phyloP scores from a whole-genome alignment of 371 early-diverging fungal genomes.

The Thermomucor indicae-seudaticae region DNA sequence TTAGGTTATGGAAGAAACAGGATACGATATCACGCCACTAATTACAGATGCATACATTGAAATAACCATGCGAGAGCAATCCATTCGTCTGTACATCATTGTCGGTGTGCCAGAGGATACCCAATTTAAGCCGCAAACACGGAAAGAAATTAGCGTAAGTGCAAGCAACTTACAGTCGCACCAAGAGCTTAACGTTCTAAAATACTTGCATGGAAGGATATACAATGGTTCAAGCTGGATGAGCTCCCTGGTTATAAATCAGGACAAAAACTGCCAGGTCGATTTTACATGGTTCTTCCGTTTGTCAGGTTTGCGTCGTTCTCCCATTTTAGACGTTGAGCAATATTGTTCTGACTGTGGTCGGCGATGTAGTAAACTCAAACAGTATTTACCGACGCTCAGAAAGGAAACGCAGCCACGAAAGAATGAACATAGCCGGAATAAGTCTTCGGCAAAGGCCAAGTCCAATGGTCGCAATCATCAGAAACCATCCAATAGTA shows the following conservation, averaged over 20 bases:
- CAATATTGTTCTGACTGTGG: not conserved
- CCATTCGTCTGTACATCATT: conserved; percentile 89
- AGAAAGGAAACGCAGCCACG: conserved; percentile 19
- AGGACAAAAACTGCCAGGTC: conserved; percentile 19
- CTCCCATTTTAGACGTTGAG: not conserved
- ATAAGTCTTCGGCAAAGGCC: no score
- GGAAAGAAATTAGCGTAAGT: conserved; percentile 93
- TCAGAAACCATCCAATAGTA: no score
- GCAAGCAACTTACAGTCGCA: not conserved
- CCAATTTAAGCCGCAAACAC: conserved; percentile 81
- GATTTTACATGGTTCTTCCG: conserved; percentile 67
- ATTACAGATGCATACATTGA: conserved; percentile 77
- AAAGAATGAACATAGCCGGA: no score
- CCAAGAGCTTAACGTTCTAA: not conserved
- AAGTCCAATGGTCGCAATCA: no score
- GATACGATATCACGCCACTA: conserved; percentile 85
- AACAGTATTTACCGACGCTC: conserved; percentile 25
- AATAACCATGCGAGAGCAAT: conserved; percentile 80
- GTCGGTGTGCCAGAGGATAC: conserved; percentile 87
- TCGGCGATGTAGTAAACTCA: conserved; percentile 17
- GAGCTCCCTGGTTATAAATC: conserved; percentile 45
- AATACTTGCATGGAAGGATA: conserved; percentile 23
- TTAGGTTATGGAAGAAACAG: conserved; percentile 95
- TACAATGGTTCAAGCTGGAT: conserved; percentile 42
- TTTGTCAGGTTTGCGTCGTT: conserved; percentile 52